Evolutionary conservation across 345 rosid species (phyloP).

Genomic region (Brassica carinata): DNA sequence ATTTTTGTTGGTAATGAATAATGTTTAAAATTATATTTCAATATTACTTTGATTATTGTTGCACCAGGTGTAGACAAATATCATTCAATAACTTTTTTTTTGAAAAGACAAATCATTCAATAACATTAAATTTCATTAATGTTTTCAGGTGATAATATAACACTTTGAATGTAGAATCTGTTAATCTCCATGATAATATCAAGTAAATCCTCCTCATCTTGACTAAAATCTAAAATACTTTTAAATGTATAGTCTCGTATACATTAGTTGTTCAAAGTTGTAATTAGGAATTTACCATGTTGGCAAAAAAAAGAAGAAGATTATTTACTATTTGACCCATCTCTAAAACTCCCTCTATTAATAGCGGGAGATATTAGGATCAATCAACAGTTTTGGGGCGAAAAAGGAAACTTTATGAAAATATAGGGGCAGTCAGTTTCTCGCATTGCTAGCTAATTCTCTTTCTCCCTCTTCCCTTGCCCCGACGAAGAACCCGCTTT

Average conservation of each 20-base stretch:
- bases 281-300: neutral
- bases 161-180: neutral
- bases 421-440: neutral
- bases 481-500: conserved; percentile 39
- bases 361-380: neutral
- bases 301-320: neutral
- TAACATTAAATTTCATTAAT: neutral
- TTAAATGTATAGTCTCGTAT: too few relatives aligned
- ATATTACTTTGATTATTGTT: neutral
- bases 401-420: conserved; percentile 1
- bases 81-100: neutral
- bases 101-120: neutral
- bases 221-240: neutral
- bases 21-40: neutral
- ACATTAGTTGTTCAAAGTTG: neutral
- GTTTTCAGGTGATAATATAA: neutral
- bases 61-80: neutral
- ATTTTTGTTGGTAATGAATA: neutral
- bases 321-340: neutral
- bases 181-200: neutral
- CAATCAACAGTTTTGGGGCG: conserved; percentile 9
- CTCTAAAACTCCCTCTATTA: neutral
- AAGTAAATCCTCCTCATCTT: neutral
- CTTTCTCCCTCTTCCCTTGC: conserved; percentile 1
- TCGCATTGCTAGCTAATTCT: conserved; percentile 3